Conservation (phyloP, 129 eudicot genomes). For the Cynara cardunculus region DNA sequence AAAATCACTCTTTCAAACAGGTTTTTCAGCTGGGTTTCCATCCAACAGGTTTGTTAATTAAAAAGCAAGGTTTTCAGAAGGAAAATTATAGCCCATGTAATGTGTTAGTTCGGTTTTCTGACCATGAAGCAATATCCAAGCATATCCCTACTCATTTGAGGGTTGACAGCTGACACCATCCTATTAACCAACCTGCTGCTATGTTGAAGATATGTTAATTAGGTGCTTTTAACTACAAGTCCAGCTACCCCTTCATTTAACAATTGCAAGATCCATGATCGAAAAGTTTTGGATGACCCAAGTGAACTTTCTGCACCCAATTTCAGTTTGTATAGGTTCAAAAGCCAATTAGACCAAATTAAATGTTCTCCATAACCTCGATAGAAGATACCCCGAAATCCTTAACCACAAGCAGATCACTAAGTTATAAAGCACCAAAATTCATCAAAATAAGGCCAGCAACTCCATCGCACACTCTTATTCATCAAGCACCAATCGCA, state of each 20-base stretch:
- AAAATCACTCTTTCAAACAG: neutral
- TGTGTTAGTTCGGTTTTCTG: neutral
- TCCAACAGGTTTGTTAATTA: neutral
- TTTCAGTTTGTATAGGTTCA: neutral
- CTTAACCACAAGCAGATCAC: conserved; percentile 3
- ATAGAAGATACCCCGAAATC: neutral
- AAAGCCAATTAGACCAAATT: neutral
- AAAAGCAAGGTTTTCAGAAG: neutral
- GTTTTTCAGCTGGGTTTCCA: neutral
- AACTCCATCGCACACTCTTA: neutral
- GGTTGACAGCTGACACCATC: neutral
- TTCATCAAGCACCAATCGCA: neutral
- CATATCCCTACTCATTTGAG: neutral
- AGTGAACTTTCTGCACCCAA: neutral
- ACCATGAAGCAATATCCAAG: neutral
- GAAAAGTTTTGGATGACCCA: neutral
- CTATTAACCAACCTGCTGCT: neutral
- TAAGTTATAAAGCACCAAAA: neutral
- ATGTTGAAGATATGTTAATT: neutral
- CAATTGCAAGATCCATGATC: neutral
- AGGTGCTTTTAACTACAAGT: neutral
- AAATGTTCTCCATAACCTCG: neutral
- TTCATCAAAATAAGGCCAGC: neutral
- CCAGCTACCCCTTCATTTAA: neutral
- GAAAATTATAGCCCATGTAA: neutral